These are phyloP conservation scores for Zizania latifolia DNA, from an alignment of 176 grass and related monocot species.

Conservation along the genomic window DNA sequence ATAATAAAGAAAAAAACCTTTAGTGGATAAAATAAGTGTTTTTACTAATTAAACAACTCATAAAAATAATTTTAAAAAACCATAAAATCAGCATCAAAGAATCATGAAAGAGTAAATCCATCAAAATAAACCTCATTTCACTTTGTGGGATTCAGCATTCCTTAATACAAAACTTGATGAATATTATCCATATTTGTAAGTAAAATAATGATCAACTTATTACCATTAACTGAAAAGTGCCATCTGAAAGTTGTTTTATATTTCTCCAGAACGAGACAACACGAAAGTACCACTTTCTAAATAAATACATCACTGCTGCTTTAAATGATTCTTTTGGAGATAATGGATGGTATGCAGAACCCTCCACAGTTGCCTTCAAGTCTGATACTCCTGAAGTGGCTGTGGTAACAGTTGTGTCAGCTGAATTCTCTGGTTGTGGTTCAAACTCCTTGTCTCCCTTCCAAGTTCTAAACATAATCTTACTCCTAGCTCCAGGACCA, in stretches of 20 bases:
- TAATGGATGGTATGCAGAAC: conserved; percentile 49
- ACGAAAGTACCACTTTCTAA: conserved; percentile 55
- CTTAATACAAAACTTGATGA: not conserved
- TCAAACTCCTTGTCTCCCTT: conserved; percentile 81
- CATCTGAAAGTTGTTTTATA: conserved; percentile 47
- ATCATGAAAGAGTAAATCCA: not conserved
- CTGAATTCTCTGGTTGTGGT: conserved; percentile 46
- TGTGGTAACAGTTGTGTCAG: conserved; percentile 40
- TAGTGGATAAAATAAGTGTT: not conserved
- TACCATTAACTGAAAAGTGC: conserved; percentile 67
- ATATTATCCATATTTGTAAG: not conserved
- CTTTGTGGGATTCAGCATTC: not conserved
- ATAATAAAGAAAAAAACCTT: conserved; percentile 35
- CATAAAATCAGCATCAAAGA: not conserved
- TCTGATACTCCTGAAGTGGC: conserved; percentile 35
- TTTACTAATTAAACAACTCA: not conserved
- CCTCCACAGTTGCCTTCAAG: conserved; percentile 37
- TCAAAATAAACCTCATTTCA: not conserved
- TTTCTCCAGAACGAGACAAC: conserved; percentile 59
- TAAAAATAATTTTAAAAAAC: no score
- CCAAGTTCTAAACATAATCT: conserved; percentile 78
- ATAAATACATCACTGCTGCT: conserved; percentile 49
- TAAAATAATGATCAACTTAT: conserved; percentile 28
- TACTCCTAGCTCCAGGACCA: conserved; percentile 78
- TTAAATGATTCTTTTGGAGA: conserved; percentile 59